phyloP scores from a whole-genome alignment of 2,329 filamentous ascomycete genomes.

The Akanthomyces lecanii region DNA sequence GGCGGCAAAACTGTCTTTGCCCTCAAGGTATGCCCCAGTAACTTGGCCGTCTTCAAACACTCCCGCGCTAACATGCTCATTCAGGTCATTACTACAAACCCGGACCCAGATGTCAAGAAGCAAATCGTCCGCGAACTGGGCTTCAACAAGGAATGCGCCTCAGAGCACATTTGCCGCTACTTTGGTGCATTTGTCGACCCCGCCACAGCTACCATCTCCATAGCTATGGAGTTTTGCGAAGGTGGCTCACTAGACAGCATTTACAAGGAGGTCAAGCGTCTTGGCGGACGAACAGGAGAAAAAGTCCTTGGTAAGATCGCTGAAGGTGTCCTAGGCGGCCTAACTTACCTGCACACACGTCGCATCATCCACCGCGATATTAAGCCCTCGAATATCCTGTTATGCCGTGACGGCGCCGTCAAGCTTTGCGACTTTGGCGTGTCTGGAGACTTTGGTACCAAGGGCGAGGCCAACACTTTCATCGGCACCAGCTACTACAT shows the following conservation, averaged over 20 bases:
- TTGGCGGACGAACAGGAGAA: constrained; percentile 90
- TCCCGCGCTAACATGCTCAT: constrained; percentile 15
- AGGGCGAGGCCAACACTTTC: constrained; percentile 97
- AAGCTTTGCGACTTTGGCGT: constrained; percentile 99
- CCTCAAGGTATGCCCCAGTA: constrained; percentile 65
- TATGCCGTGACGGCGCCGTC: constrained; percentile 87
- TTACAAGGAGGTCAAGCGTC: constrained; percentile 93
- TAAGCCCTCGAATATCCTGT: constrained; percentile 94
- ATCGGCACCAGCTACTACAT: constrained; percentile 99
- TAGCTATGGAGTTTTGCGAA: constrained; percentile 99
- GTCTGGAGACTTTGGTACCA: constrained; percentile 95
- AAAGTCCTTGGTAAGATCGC: constrained; percentile 97
- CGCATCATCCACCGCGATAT: constrained; percentile 99
- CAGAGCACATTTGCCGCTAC: constrained; percentile 93
- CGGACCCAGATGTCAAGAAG: constrained; percentile 96
- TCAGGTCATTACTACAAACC: constrained; percentile 95
- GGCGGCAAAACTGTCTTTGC: constrained; percentile 94
- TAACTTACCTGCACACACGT: constrained; percentile 91
- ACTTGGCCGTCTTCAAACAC: constrained; percentile 16
- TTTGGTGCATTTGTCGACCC: constrained; percentile 97
- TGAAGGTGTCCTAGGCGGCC: constrained; percentile 85
- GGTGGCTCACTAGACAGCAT: constrained; percentile 94
- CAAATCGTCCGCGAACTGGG: constrained; percentile 94
- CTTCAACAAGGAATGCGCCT: constrained; percentile 97
- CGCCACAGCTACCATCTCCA: constrained; percentile 93